Percentiles rank a stretch among this genome's conserved stretches.
phyloP scores from a whole-genome alignment of 2,329 filamentous ascomycete genomes.

The Apiospora pterosperma region DNA sequence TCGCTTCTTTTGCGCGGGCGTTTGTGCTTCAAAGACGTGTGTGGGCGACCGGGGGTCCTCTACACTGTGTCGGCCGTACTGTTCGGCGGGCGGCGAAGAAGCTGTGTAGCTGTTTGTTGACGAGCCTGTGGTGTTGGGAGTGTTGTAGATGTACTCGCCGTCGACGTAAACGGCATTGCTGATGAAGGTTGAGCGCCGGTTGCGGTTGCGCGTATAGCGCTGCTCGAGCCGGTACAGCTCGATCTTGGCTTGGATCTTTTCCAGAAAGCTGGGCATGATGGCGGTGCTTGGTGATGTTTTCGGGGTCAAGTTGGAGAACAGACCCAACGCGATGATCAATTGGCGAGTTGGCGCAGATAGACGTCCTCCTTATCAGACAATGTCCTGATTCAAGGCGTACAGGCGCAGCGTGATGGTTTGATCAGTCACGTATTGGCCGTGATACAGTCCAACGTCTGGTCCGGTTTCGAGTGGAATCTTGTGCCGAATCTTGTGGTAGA shows the following conservation, averaged over 20 bases:
- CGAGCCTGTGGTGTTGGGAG: slow-evolving; percentile 55
- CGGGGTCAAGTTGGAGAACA: neutral
- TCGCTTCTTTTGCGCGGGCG: slow-evolving; percentile 38
- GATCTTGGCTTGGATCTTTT: slow-evolving; percentile 64
- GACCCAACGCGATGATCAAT: neutral
- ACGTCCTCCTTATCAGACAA: neutral
- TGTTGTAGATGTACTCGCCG: slow-evolving; percentile 87
- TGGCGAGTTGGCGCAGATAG: neutral
- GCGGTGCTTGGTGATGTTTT: neutral
- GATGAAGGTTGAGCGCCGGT: slow-evolving; percentile 82
- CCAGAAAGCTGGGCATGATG: slow-evolving; percentile 46
- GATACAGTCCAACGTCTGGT: neutral
- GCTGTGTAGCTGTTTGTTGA: slow-evolving; percentile 41
- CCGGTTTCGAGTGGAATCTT: neutral
- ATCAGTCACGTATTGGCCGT: neutral
- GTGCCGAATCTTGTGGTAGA: neutral
- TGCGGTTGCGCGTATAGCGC: slow-evolving; percentile 85
- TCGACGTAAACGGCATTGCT: slow-evolving; percentile 91
- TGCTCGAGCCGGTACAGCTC: slow-evolving; percentile 95
- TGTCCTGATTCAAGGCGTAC: neutral
- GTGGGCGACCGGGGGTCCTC: slow-evolving; percentile 23
- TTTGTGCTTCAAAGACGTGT: slow-evolving; percentile 27
- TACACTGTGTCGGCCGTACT: slow-evolving; percentile 19
- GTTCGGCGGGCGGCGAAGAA: slow-evolving; percentile 13
- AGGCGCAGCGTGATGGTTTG: neutral